These are phyloP conservation scores for Leptodermis oblonga DNA, from an alignment of 257 asterid species.

Conservation along the genomic window DNA sequence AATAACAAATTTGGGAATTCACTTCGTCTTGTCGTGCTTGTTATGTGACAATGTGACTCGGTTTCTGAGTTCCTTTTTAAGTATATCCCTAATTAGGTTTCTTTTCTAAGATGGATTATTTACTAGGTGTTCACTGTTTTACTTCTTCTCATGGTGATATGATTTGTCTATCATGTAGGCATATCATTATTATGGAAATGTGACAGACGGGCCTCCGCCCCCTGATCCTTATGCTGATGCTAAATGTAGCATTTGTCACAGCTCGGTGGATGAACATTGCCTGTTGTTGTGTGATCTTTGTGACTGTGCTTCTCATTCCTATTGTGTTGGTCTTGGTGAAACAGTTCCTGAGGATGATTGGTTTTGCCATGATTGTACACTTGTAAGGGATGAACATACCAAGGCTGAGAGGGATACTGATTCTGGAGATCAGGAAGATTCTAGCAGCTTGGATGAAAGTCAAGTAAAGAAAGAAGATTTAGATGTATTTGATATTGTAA, in stretches of 20 bases:
- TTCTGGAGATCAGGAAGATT: constrained; percentile 21
- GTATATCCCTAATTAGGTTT: neutral
- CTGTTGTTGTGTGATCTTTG: constrained; percentile 75
- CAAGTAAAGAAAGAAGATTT: constrained; percentile 21
- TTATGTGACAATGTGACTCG: neutral
- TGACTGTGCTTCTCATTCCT: constrained; percentile 63
- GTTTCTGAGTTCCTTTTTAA: neutral
- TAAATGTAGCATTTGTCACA: constrained; percentile 49
- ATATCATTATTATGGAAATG: constrained; percentile 44
- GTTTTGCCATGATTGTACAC: constrained; percentile 69
- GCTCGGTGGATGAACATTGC: constrained; percentile 41
- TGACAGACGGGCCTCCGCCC: constrained; percentile 40
- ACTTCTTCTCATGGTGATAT: constrained; percentile 1
- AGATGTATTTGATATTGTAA: constrained; percentile 41
- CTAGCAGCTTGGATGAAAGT: constrained; percentile 2
- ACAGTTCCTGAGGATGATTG: constrained; percentile 81
- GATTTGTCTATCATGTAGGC: constrained; percentile 37
- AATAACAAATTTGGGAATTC: neutral
- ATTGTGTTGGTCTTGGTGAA: constrained; percentile 62
- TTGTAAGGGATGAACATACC: constrained; percentile 51
- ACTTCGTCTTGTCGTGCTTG: neutral
- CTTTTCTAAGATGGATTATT: neutral
- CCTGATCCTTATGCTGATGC: constrained; percentile 41
- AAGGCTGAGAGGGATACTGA: constrained; percentile 30
- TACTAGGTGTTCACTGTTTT: neutral